Conservation (phyloP, 1,284 basidiomycete genomes). For the Cerioporus squamosus region DNA sequence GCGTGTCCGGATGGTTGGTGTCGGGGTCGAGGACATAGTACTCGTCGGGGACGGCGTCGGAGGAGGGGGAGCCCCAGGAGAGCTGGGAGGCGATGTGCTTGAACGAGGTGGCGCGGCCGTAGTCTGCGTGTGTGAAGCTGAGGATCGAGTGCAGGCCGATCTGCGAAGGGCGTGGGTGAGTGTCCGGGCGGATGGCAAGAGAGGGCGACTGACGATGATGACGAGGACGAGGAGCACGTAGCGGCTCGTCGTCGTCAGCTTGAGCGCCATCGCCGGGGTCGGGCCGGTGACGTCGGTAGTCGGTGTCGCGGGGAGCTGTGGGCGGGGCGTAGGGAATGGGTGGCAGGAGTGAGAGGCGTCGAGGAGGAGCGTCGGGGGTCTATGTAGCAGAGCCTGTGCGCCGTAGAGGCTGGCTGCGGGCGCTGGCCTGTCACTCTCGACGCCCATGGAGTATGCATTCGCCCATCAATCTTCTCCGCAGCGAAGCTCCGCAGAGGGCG, state of each 20-base stretch:
- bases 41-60: slow-evolving; percentile 29
- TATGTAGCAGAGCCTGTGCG: no score
- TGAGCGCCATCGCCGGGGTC: slow-evolving; percentile 13
- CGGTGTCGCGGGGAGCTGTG: no score
- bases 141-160: slow-evolving; percentile 41
- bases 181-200: not conserved
- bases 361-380: no score
- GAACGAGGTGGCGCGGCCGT: slow-evolving; percentile 40
- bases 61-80: slow-evolving; percentile 16
- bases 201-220: slow-evolving; percentile 28
- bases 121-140: slow-evolving; percentile 40
- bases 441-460: no score
- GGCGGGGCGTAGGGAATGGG: no score
- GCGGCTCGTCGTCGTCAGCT: slow-evolving; percentile 30
- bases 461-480: no score
- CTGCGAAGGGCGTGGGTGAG: slow-evolving; percentile 22
- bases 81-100: slow-evolving; percentile 28
- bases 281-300: no score
- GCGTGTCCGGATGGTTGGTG: not conserved
- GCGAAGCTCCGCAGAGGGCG: no score
- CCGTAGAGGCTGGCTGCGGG: no score
- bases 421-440: no score
- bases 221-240: slow-evolving; percentile 33
- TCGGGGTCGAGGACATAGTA: not conserved
- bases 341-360: no score